phyloP scores from a whole-genome alignment of 225 moss, liverwort and hornwort genomes.

The Marchantia polymorpha region DNA sequence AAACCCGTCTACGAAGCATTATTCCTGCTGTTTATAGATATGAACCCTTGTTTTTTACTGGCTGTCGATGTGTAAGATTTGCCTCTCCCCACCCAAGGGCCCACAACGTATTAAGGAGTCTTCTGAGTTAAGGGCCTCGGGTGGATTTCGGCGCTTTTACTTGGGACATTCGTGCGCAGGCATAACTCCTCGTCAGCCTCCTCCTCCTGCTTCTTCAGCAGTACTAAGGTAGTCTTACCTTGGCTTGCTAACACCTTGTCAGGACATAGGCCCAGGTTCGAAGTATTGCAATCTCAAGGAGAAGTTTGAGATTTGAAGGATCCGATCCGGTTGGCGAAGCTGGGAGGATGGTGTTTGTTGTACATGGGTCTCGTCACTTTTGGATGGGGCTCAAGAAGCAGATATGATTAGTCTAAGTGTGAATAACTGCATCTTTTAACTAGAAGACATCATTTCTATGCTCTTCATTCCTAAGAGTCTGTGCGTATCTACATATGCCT shows the following conservation, averaged over 20 bases:
- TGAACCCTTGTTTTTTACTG: no score
- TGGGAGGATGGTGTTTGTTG: background rate
- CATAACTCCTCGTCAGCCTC: no score
- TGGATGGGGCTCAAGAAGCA: background rate
- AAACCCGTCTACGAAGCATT: no score
- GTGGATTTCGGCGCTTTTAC: no score
- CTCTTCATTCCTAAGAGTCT: background rate
- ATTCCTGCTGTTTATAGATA: no score
- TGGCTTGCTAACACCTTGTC: background rate
- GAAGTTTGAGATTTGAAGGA: background rate
- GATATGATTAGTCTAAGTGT: background rate
- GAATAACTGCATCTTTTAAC: background rate
- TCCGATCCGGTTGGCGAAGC: background rate
- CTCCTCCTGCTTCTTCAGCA: background rate
- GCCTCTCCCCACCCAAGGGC: no score
- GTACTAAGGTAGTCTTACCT: background rate
- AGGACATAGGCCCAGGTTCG: background rate
- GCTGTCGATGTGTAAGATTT: no score
- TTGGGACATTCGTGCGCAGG: no score
- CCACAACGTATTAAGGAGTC: no score
- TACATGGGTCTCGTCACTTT: background rate
- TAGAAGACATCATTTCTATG: background rate
- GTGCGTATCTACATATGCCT: conserved; percentile 5
- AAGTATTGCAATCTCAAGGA: background rate
- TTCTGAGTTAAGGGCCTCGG: no score